A percentile compares a stretch with the other conserved stretches of the same genome.
Conservation (phyloP, 371 early-diverging fungal genomes). For the Mucor racemosus region DNA sequence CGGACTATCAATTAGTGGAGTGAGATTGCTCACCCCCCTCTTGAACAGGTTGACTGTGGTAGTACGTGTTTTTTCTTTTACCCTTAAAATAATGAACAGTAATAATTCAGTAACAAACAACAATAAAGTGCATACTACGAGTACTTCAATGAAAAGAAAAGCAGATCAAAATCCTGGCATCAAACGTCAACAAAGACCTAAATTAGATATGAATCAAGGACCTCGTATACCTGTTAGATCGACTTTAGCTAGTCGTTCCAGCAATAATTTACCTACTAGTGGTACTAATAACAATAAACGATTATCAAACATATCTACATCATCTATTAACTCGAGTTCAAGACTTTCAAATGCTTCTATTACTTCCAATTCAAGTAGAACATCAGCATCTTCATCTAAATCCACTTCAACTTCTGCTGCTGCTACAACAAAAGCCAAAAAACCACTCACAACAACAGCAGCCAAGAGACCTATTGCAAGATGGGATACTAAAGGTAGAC, state of each 20-base stretch:
- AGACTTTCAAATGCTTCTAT: not conserved
- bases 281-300: not conserved
- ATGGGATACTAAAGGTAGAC: conserved; percentile 67
- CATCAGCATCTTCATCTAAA: not conserved
- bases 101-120: no score
- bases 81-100: not conserved
- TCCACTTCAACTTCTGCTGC: not conserved
- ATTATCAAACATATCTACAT: not conserved
- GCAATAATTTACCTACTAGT: not conserved
- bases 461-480: conserved; percentile 38
- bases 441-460: not conserved
- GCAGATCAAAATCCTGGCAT: not conserved
- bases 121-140: not conserved
- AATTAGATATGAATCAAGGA: conserved; percentile 7
- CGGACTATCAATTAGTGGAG: no score
- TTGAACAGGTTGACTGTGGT: no score
- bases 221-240: conserved; percentile 16
- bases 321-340: not conserved
- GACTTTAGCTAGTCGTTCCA: conserved; percentile 16
- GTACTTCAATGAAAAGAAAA: not conserved
- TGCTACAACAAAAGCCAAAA: not conserved
- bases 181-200: conserved; percentile 4
- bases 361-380: not conserved
- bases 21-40: no score
- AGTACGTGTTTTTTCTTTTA: not conserved